Base-by-base conservation (phyloP, 2,329 filamentous ascomycete species). In the Nemania diffusa region DNA sequence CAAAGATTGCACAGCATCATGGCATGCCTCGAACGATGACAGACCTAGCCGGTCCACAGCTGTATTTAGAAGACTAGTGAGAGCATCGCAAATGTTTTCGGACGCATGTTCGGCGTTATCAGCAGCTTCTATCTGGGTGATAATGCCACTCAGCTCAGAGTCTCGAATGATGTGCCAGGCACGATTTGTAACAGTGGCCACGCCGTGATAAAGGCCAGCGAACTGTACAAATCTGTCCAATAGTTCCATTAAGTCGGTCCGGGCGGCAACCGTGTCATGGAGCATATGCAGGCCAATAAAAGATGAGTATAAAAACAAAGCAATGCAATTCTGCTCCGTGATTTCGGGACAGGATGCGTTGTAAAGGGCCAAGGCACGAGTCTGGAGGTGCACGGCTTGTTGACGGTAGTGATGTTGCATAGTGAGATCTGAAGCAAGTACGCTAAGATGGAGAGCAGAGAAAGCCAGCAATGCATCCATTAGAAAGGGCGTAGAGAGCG, bases 341-440 rank as follows among this genome's bases (percentile, higher is more conserved):
- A 53, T 42, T 17, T 52, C 58, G 17, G 58, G 58, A 27, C 32
- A 20, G 2, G 58, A 32, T 1, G 58, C 24, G 48, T 61, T 52
- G 32, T 61, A 61, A 27, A 61, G 58, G 5, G 48, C 34, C 22
- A 61, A 15, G 7, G 58, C 58, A 24, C 58, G 58, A 20, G 46
- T 61, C 48, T 61, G 58, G 22, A 61, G 58, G 5, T 61, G 46
- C 13, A 61, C 22, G 22, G 58, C 58, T 44, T 61, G 58, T 32
- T 53, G 48, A 32, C 48, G 58, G 58, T 61, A 61, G 29, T 44
- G 58, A 32, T 29, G 46, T 34, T 46, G 58, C 17, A 5, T 32
- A 11, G 15, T 22, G 22, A n/a, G 13, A 53, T 52, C 24, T 20
- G 48, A 46, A 52, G 58, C 22, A 13, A 53, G 8, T 24, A 53